Base-by-base conservation (phyloP, 108 stramenopile species). In the Cyclotella atomus region DNA sequence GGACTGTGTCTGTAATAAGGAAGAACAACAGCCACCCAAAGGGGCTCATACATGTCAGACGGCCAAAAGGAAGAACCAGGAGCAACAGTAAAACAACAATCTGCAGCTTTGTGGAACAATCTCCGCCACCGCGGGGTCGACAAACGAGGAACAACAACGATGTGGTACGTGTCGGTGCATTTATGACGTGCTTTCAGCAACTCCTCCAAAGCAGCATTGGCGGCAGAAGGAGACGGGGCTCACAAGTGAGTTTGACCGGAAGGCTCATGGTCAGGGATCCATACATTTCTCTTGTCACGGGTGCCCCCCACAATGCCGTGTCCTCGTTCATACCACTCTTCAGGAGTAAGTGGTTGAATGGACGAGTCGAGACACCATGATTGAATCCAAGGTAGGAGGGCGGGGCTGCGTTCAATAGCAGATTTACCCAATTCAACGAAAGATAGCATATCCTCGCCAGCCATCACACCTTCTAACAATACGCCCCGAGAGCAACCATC, bases 171-270 rank as follows among this genome's bases (percentile, higher is more conserved):
- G 33, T 59, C 74, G 0, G 67, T 69, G 6, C 79, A 16, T 69
- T 81, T 80, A 57, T 78, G 78, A 9, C 68, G 15, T 10, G 78
- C 78, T 24, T 76, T 66, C 16, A 65, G 7, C 15, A 68, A 41
- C 34, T 83, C 77, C 47, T 79, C 78, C 24, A 84, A 8, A 16
- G 68, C 77, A 14, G 36, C 68, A 24, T 76, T 63, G 0, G 78
- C 78, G 0, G 53, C 60, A 0, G 52, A 52, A 0, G 83, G 83
- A 0, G 83, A 69, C 10, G 75, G 75, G 3, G 56, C 3, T 74
- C 83, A 84, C 6, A 80, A 21, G 32, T 61, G 56, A 0, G 45
- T 9, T 0, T 50, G 15, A 2, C 50, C 41, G 0, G n/a, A 35
- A 17, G 43, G 24, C 30, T 35, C 44, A 29, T 68, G 67, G 0